A percentile compares a stretch with the other conserved stretches of the same genome.
phyloP scores from a whole-genome alignment of 2,329 filamentous ascomycete genomes.

The Drechslerella coelobrocha region DNA sequence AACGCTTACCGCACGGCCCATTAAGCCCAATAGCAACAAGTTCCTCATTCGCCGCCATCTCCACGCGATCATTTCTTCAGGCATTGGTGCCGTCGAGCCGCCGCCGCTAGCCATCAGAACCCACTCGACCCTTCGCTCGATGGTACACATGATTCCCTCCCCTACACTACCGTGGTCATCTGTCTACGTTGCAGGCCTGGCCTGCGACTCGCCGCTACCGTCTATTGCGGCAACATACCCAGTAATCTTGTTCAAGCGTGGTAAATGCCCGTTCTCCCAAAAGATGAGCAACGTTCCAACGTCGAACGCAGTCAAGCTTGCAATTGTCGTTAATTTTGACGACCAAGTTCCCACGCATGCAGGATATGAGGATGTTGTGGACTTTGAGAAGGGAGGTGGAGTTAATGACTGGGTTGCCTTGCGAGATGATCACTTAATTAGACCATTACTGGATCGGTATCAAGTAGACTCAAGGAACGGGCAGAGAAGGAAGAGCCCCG shows the following conservation, averaged over 20 bases:
- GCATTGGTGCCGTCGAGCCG: slow-evolving; percentile 35
- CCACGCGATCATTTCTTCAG: slow-evolving; percentile 40
- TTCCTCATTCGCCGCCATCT: slow-evolving; percentile 29
- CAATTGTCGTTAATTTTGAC: slow-evolving; percentile 46
- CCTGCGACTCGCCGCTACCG: slow-evolving; percentile 35
- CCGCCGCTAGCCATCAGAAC: slow-evolving; percentile 24
- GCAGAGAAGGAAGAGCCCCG: slow-evolving; percentile 40
- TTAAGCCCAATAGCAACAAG: slow-evolving; percentile 9
- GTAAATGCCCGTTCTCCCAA: slow-evolving; percentile 40
- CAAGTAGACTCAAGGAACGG: slow-evolving; percentile 45
- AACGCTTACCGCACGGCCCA: slow-evolving; percentile 26
- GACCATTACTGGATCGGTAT: slow-evolving; percentile 42
- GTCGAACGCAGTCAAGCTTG: slow-evolving; percentile 35
- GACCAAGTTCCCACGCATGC: slow-evolving; percentile 19
- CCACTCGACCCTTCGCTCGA: slow-evolving; percentile 15
- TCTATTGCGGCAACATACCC: slow-evolving; percentile 33
- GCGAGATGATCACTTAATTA: slow-evolving; percentile 37
- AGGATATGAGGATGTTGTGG: slow-evolving; percentile 22
- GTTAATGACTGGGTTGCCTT: slow-evolving; percentile 44
- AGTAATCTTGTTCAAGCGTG: slow-evolving; percentile 47
- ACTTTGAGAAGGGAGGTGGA: slow-evolving; percentile 32
- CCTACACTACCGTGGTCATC: slow-evolving; percentile 36
- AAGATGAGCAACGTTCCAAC: slow-evolving; percentile 47
- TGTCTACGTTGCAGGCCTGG: slow-evolving; percentile 32
- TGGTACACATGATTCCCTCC: slow-evolving; percentile 33